phyloP scores from a whole-genome alignment of 805 yeast genomes.

The Grigorovia jiainica region DNA sequence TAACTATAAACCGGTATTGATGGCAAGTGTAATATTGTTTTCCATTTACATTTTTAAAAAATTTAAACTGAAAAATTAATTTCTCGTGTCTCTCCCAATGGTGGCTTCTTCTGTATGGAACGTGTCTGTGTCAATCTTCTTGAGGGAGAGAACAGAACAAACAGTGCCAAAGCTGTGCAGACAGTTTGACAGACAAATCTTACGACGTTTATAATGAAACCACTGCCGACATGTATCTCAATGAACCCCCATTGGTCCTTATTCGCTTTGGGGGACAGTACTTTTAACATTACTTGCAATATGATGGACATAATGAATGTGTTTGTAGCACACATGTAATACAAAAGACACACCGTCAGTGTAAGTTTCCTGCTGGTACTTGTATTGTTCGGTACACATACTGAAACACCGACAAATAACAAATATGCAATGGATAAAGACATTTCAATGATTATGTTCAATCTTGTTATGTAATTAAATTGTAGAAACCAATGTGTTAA shows the following conservation, averaged over 20 bases:
- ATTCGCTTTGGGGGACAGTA: conserved; percentile 8
- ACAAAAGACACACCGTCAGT: neutral
- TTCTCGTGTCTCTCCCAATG: too few species aligned
- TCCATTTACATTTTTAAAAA: too few species aligned
- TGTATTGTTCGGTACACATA: too few species aligned
- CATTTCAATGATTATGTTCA: neutral
- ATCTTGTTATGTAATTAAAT: conserved; percentile 6
- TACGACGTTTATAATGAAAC: conserved; percentile 13
- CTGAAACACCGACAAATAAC: too few species aligned
- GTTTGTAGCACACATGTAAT: conserved; percentile 6
- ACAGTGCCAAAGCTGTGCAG: too few species aligned
- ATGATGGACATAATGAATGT: conserved; percentile 7
- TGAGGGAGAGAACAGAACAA: too few species aligned
- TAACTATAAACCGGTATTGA: too few species aligned
- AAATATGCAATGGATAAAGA: conserved; percentile 2
- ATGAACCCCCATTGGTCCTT: conserved; percentile 15
- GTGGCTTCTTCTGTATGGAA: too few species aligned
- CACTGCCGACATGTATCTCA: conserved; percentile 13
- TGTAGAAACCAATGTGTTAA: conserved; percentile 4
- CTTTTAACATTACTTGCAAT: conserved; percentile 10
- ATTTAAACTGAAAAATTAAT: neutral
- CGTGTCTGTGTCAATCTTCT: too few species aligned
- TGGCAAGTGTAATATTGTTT: too few species aligned
- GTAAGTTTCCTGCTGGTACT: neutral
- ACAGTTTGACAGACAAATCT: conserved; percentile 12